phyloP scores from a whole-genome alignment of 1,139 yeast genomes.

The Dujonia santamariae region DNA sequence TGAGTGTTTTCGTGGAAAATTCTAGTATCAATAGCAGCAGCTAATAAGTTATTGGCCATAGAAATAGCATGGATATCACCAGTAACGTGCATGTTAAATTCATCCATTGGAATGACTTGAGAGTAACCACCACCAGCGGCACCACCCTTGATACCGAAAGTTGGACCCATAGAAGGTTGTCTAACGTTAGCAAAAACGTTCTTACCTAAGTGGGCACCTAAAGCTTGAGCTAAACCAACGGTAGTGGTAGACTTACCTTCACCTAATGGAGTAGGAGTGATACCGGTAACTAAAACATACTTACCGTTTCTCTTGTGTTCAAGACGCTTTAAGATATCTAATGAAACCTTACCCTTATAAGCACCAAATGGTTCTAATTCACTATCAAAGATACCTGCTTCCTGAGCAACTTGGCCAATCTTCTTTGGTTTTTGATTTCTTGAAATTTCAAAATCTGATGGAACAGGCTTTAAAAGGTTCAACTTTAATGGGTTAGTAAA shows the following conservation, averaged over 20 bases:
- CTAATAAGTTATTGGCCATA: conserved; percentile 91
- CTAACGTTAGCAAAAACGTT: conserved; percentile 93
- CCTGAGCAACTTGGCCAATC: conserved; percentile 76
- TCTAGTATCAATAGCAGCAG: conserved; percentile 97
- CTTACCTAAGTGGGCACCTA: conserved; percentile 87
- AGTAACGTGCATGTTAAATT: conserved; percentile 95
- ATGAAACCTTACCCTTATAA: conserved; percentile 86
- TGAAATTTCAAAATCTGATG: conserved; percentile 91
- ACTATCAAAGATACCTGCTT: conserved; percentile 75
- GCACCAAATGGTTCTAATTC: conserved; percentile 93
- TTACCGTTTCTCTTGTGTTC: conserved; percentile 73
- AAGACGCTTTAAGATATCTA: conserved; percentile 72
- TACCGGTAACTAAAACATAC: conserved; percentile 92
- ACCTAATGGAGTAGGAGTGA: conserved; percentile 97
- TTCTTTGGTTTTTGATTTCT: conserved; percentile 86
- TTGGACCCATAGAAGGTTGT: conserved; percentile 99
- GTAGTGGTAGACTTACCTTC: conserved; percentile 98
- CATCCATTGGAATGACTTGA: conserved; percentile 99
- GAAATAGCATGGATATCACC: conserved; percentile 98
- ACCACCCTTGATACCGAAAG: conserved; percentile 98
- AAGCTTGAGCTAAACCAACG: conserved; percentile 92
- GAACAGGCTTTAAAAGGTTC: conserved; percentile 74
- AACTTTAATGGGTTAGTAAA: conserved; percentile 64
- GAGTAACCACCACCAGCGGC: conserved; percentile 99
- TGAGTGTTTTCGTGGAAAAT: conserved; percentile 97